Percentiles rank a stretch among this genome's conserved stretches.
Conservation (phyloP, 148 eudicot species). For the Dianthus caryophyllus region DNA sequence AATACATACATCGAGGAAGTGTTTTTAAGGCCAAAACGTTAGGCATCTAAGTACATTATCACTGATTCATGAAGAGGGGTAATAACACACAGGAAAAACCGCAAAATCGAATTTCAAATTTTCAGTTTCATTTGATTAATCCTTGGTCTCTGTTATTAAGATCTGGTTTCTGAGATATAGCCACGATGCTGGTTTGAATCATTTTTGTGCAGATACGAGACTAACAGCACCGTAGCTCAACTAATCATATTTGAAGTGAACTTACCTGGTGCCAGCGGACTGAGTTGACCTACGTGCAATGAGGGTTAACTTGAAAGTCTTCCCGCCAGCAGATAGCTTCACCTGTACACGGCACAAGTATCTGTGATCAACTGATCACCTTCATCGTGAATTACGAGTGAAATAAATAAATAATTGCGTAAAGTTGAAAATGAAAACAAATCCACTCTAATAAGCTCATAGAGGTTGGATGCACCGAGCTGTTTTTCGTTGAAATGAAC, state of each 20-base stretch:
- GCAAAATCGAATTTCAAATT: too few relatives aligned
- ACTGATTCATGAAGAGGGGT: too few relatives aligned
- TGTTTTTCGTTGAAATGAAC: background rate
- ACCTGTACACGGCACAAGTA: constrained; percentile 37
- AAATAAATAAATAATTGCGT: background rate
- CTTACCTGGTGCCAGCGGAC: constrained; percentile 87
- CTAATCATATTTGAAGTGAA: background rate
- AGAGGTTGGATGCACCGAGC: background rate
- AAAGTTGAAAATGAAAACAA: background rate
- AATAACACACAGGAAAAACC: too few relatives aligned
- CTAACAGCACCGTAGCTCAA: background rate
- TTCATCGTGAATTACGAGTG: background rate
- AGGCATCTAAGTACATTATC: too few relatives aligned
- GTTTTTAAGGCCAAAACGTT: background rate
- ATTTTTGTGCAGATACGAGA: background rate
- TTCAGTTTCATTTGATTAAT: too few relatives aligned
- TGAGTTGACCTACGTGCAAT: constrained; percentile 82
- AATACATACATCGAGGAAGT: background rate
- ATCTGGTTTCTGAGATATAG: background rate
- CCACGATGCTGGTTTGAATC: background rate
- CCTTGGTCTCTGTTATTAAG: background rate
- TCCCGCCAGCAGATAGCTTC: constrained; percentile 45
- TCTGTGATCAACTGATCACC: constrained; percentile 1
- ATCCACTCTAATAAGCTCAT: background rate
- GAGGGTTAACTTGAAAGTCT: constrained; percentile 51